These are phyloP conservation scores for Xylaria sp. DNA, from an alignment of 495 filamentous ascomycete genomes.

Conservation along the genomic window DNA sequence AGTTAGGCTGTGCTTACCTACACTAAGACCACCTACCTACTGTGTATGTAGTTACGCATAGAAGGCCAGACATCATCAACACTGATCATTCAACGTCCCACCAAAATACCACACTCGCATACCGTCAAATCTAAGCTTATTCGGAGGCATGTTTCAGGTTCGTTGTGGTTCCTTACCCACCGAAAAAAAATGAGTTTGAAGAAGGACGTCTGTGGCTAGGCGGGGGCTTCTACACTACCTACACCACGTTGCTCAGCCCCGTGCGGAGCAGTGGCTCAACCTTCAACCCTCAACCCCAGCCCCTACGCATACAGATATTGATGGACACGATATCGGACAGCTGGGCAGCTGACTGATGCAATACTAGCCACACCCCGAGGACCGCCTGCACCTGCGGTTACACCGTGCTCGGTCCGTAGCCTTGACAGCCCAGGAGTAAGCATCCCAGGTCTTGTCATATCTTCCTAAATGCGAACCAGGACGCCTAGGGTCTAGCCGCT, in stretches of 20 bases:
- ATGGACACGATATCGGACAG: neutral
- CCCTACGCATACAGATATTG: neutral
- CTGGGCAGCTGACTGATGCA: conserved; percentile 12
- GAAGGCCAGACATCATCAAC: conserved; percentile 1
- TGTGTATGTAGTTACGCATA: neutral
- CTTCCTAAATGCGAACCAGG: neutral
- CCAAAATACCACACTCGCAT: neutral
- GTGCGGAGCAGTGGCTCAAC: neutral
- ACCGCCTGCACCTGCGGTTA: conserved; percentile 67
- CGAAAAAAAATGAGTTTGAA: too few species aligned
- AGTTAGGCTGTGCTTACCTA: too few species aligned
- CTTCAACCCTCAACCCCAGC: neutral
- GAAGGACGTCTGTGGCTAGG: too few species aligned
- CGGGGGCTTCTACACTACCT: conserved; percentile 13
- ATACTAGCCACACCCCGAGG: conserved; percentile 58
- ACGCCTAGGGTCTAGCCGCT: neutral
- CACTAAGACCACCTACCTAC: too few species aligned
- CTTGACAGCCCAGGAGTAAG: conserved; percentile 76
- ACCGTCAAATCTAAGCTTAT: neutral
- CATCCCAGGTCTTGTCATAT: conserved; percentile 20
- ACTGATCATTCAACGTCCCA: neutral
- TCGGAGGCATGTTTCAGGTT: conserved; percentile 24
- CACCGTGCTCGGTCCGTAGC: conserved; percentile 87
- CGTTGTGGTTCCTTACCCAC: neutral
- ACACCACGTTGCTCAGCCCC: conserved; percentile 10